Evolutionary conservation across 1,284 basidiomycete species (phyloP).

Genomic region (Golubevia pallescens): DNA sequence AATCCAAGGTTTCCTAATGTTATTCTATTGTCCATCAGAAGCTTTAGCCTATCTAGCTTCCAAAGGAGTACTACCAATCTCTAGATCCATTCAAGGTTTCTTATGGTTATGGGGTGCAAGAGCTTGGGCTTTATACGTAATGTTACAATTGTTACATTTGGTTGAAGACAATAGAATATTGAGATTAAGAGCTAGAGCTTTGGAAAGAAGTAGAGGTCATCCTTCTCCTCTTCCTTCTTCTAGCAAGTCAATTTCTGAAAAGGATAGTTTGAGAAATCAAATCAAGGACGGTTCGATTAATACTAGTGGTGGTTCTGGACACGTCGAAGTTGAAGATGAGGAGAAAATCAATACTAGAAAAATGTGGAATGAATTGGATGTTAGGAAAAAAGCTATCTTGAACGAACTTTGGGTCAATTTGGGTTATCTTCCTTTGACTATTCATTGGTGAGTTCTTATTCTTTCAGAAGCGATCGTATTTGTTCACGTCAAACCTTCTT

Average conservation of each 20-base stretch:
- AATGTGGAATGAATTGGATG: constrained; percentile 56
- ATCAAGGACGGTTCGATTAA: constrained; percentile 16
- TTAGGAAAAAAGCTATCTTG: constrained; percentile 76
- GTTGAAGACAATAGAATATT: constrained; percentile 60
- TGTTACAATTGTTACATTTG: constrained; percentile 54
- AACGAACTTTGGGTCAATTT: constrained; percentile 77
- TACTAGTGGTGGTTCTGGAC: neutral
- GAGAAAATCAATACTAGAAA: constrained; percentile 48
- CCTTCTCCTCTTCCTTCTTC: constrained; percentile 23
- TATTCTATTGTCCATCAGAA: constrained; percentile 60
- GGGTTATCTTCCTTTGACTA: constrained; percentile 77
- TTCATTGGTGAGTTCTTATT: constrained; percentile 75
- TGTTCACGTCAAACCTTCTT: neutral
- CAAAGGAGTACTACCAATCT: constrained; percentile 48
- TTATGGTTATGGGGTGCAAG: constrained; percentile 49
- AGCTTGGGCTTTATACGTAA: constrained; percentile 59
- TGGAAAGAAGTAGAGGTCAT: constrained; percentile 54
- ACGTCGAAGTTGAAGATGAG: constrained; percentile 12
- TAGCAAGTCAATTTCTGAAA: constrained; percentile 1
- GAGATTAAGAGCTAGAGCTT: constrained; percentile 48
- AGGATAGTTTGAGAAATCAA: constrained; percentile 17
- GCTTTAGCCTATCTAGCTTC: constrained; percentile 56
- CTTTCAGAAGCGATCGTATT: neutral
- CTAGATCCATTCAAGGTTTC: constrained; percentile 31
- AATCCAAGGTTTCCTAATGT: constrained; percentile 61